These are phyloP conservation scores for Gypsophila paniculata DNA, from an alignment of 179 eudicot genomes.

Conservation along the genomic window DNA sequence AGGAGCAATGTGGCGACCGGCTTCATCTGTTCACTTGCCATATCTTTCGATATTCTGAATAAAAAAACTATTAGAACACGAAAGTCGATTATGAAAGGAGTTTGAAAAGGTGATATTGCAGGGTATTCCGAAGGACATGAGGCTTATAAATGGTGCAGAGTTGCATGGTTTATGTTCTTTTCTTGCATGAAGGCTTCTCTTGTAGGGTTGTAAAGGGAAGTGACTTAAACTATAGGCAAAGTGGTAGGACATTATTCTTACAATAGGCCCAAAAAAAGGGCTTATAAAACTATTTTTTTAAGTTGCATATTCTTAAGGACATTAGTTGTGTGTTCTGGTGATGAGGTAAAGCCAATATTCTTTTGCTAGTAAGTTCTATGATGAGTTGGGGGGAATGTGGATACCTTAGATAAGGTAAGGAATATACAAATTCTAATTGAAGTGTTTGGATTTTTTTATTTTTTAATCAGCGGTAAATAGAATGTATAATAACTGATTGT, in stretches of 20 bases:
- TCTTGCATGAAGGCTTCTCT: constrained; percentile 29
- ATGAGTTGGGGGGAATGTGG: neutral
- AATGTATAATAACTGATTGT: too few relatives aligned
- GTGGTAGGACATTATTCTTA: constrained; percentile 29
- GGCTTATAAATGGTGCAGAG: constrained; percentile 14
- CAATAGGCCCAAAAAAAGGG: constrained; percentile 4
- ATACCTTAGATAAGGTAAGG: neutral
- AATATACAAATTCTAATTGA: too few relatives aligned
- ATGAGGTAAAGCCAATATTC: constrained; percentile 4
- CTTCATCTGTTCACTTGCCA: constrained; percentile 54
- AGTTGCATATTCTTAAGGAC: constrained; percentile 15
- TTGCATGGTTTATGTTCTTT: constrained; percentile 29
- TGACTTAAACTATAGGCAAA: constrained; percentile 35
- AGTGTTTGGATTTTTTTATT: too few relatives aligned
- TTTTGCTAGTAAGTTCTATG: neutral
- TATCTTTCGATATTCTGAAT: constrained; percentile 12
- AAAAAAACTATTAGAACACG: constrained; percentile 6
- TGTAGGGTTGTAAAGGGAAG: constrained; percentile 26
- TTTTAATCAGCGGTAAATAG: too few relatives aligned
- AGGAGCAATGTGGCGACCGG: constrained; percentile 53
- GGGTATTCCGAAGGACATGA: constrained; percentile 9
- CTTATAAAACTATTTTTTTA: neutral
- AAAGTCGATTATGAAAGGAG: neutral
- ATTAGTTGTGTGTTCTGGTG: constrained; percentile 11
- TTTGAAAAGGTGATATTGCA: constrained; percentile 16